phyloP scores from a whole-genome alignment of 805 yeast species.

The Wickerhamomyces canadensis region DNA sequence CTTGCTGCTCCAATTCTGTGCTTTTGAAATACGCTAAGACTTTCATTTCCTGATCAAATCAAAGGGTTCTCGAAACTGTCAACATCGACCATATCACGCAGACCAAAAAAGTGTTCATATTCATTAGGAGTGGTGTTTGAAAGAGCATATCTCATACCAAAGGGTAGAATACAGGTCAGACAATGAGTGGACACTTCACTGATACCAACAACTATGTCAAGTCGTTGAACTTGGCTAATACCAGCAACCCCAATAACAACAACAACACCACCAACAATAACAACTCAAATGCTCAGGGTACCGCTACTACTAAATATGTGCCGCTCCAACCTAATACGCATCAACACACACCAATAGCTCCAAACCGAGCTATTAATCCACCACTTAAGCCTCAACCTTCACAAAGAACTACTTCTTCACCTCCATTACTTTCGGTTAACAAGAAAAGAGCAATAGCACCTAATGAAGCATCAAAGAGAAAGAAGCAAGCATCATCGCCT shows the following conservation, averaged over 20 bases:
- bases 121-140: no score
- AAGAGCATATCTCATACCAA: not conserved
- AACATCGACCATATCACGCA: no score
- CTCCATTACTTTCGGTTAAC: not conserved
- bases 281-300: no score
- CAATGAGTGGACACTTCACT: constrained; percentile 26
- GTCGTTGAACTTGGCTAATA: constrained; percentile 12
- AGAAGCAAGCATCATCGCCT: constrained; percentile 1
- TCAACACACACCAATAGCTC: not conserved
- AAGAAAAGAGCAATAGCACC: not conserved
- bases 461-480: not conserved
- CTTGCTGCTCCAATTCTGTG: no score
- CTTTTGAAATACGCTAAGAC: no score
- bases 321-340: constrained; percentile 7
- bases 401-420: constrained; percentile 1
- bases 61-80: no score
- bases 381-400: constrained; percentile 2
- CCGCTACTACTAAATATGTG: not conserved
- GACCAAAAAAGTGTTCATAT: no score
- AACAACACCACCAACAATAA: constrained; percentile 1
- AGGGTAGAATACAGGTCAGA: not conserved
- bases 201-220: constrained; percentile 24
- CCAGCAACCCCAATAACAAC: not conserved
- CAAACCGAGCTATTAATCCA: constrained; percentile 1
- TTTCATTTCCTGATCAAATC: no score